Evolutionary conservation across 257 asterid genomes (phyloP).

Genomic region (Salvia splendens): DNA sequence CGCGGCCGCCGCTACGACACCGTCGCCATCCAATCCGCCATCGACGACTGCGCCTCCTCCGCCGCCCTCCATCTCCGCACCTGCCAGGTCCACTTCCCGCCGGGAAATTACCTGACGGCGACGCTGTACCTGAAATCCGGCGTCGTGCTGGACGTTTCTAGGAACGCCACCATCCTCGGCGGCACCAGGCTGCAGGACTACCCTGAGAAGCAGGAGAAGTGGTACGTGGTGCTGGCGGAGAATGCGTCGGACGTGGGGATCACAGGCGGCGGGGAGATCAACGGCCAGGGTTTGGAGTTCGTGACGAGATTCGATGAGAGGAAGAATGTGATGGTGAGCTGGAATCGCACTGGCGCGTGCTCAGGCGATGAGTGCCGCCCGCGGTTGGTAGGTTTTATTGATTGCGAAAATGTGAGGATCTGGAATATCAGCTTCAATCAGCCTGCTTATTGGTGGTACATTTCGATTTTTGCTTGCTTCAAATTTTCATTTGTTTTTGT

Average conservation of each 20-base stretch:
- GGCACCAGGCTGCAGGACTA: constrained; percentile 68
- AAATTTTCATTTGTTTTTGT: not conserved
- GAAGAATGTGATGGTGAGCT: constrained; percentile 98
- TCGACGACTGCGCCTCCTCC: constrained; percentile 63
- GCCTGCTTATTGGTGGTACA: constrained; percentile 92
- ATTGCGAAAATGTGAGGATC: constrained; percentile 55
- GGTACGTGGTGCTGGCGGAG: constrained; percentile 93
- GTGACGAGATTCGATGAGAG: constrained; percentile 66
- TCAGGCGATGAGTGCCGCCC: constrained; percentile 94
- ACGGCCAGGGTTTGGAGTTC: constrained; percentile 86
- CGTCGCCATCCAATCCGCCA: constrained; percentile 64
- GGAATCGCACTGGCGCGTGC: constrained; percentile 81
- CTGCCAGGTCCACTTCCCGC: constrained; percentile 76
- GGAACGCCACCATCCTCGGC: constrained; percentile 67
- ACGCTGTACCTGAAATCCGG: constrained; percentile 71
- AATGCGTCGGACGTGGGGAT: constrained; percentile 71
- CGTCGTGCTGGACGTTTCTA: constrained; percentile 51
- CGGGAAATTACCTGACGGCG: constrained; percentile 77
- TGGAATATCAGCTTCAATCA: constrained; percentile 58
- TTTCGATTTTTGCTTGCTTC: not conserved
- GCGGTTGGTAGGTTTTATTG: constrained; percentile 77
- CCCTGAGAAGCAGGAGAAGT: constrained; percentile 57
- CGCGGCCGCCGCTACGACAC: constrained; percentile 74
- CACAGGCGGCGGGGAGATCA: constrained; percentile 93
- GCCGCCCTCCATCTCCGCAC: constrained; percentile 31